Evolutionary conservation across 163 green algal species (phyloP), one percentile per base, ranked within the genome.

Genomic region (Chlorella variabilis): DNA sequence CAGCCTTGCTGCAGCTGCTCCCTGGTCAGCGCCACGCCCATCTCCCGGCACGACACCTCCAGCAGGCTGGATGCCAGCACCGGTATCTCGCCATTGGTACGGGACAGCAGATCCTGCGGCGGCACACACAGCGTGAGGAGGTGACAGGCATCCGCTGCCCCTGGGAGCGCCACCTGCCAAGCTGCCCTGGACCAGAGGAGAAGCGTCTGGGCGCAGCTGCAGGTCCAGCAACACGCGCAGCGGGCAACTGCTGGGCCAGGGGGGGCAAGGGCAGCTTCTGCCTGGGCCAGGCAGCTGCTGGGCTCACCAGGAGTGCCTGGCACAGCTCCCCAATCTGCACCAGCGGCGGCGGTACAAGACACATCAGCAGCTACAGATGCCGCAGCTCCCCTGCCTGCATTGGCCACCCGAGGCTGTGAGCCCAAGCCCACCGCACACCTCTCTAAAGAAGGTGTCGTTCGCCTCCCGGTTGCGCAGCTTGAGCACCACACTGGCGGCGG

Each of bases 391-490:
- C 25, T 39, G 62, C 62, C 33, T 23, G 34, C 33, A 20, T 27
- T 9, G 62, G 6, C 13, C 34, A 42, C 7, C 34, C 36, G 45
- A 54, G n/a, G n/a, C n/a, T n/a, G n/a, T n/a, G n/a, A n/a, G n/a
- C n/a, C n/a, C n/a, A n/a, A n/a, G n/a, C n/a, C n/a, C n/a, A n/a
- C n/a, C 8, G 48, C 48, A 33, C 25, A 68, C 63, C 80, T 89
- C 85, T 63, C 85, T 71, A 65, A 91, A 93, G 61, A 92, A 91
- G 31, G 49, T 63, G 54, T 88, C 83, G 70, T 83, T 91, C 39
- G 82, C 89, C 67, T 91, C 66, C 4, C 56, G 20, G 18, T 74
- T 63, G 31, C 75, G 75, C 42, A 93, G 69, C 79, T 91, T 93
- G 6, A 93, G 73, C 27, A 87, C 82, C 20, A 91, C 82, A 62